Base-by-base conservation (phyloP, 176 grass and related monocot species). In the Carex littledalei region DNA sequence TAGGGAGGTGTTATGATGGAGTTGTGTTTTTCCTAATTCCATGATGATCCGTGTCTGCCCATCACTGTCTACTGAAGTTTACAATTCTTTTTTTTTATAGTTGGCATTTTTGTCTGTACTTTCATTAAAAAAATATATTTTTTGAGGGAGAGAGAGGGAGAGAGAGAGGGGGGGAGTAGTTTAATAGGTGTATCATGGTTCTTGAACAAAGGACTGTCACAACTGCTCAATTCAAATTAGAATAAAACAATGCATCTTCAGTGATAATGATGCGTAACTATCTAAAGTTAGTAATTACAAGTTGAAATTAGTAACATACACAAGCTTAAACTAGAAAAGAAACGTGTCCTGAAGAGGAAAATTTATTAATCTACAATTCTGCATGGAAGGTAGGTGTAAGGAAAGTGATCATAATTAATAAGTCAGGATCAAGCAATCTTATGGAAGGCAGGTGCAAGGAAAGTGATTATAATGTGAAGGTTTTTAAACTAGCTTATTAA, bases 71-170 rank as follows among this genome's bases (percentile, higher is more conserved):
- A 31, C 63, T 10, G 22, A 13, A 83, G 32, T 67, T 52, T 83
- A 41, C n/a, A 34, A 26, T 67, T 83, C 34, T 53, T 82, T 8
- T 68, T 60, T 81, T 15, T 35, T 57, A 78, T 57, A 34, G 43
- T 21, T 67, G 62, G 64, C 60, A 67, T 68, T 69, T 81, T 65
- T 61, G 32, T 83, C 21, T 83, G 81, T 83, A 67, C 63, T 83
- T 66, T 29, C 64, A 68, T 83, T 67, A 54, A 52, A 67, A 31
- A 29, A 29, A 32, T 34, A 54, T 78, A 5, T 2, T 67, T 50
- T 68, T n/a, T 18, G 15, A 5, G 37, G 37, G 4, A 17, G 52
- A 78, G 49, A 78, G n/a, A 78, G 3, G 3, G 57, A 18, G 58
- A 5, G 4, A 9, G 16, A 0, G 37, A 4, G 37, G 5, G 37